Conservation (phyloP, 2,329 filamentous ascomycete genomes). For the Pseudogymnoascus sp. region DNA sequence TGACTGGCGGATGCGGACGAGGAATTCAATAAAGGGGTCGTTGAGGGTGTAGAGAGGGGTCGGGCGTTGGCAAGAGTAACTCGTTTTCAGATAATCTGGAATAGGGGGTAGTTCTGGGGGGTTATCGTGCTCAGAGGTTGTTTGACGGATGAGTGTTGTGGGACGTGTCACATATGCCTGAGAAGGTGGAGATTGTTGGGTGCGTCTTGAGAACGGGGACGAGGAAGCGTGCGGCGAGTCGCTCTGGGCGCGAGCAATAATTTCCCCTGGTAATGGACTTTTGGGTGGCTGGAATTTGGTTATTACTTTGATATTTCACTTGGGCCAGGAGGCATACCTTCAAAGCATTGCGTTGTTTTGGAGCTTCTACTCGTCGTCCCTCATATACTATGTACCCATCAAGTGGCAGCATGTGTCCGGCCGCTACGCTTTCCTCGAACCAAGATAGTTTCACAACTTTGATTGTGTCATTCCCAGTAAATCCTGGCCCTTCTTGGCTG, state of each 20-base stretch:
- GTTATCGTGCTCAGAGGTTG: conserved; percentile 71
- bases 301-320: not conserved
- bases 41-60: conserved; percentile 67
- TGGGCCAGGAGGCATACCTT: not conserved
- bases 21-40: conserved; percentile 60
- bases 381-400: conserved; percentile 47
- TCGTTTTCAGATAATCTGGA: conserved; percentile 56
- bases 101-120: conserved; percentile 48
- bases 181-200: not conserved
- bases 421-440: conserved; percentile 45
- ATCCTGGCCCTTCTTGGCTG: not conserved
- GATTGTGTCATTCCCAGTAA: conserved; percentile 26
- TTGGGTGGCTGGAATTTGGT: not conserved
- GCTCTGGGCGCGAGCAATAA: not conserved
- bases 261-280: not conserved
- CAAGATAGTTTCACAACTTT: conserved; percentile 52
- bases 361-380: conserved; percentile 29
- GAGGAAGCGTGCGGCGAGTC: conserved; percentile 1
- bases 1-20: conserved; percentile 65
- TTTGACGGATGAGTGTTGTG: conserved; percentile 50
- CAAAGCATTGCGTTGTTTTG: not conserved
- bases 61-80: conserved; percentile 74
- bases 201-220: not conserved
- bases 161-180: conserved; percentile 28
- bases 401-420: conserved; percentile 38